Evolutionary conservation across 1,284 basidiomycete genomes (phyloP).

Genomic region (Exobasidium rhododendri): DNA sequence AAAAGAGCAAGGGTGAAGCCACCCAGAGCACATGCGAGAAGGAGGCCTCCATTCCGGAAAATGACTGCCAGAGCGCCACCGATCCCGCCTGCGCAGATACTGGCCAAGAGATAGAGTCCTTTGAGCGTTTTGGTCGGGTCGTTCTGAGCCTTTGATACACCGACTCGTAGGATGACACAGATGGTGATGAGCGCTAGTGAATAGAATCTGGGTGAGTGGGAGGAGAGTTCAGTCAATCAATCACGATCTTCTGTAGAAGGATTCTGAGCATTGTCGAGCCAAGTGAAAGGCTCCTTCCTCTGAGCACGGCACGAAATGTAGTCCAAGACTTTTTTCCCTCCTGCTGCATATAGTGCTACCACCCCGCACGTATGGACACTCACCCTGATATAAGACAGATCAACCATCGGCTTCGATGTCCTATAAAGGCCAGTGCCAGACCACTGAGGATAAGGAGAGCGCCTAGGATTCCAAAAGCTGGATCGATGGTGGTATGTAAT

Average conservation of each 20-base stretch:
- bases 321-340: too few relatives aligned
- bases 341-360: constrained; percentile 54
- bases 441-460: constrained; percentile 83
- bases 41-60: constrained; percentile 30
- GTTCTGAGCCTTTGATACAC: constrained; percentile 74
- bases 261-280: too few relatives aligned
- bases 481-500: constrained; percentile 63
- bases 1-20: constrained; percentile 82
- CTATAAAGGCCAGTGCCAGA: constrained; percentile 80
- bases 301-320: neutral
- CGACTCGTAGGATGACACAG: constrained; percentile 84
- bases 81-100: constrained; percentile 72
- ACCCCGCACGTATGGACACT: constrained; percentile 10
- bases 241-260: too few relatives aligned
- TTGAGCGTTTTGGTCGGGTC: constrained; percentile 73
- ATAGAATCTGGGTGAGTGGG: constrained; percentile 75
- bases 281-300: neutral
- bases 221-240: too few relatives aligned
- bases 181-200: constrained; percentile 74
- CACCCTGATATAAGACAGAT: constrained; percentile 27
- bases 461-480: constrained; percentile 83
- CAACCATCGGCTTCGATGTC: constrained; percentile 60
- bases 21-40: constrained; percentile 62
- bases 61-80: constrained; percentile 67
- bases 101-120: constrained; percentile 84